Percentiles rank a stretch among this genome's conserved stretches.
Conservation (phyloP, 768 basidiomycete genomes). For the Crucibulum laeve region DNA sequence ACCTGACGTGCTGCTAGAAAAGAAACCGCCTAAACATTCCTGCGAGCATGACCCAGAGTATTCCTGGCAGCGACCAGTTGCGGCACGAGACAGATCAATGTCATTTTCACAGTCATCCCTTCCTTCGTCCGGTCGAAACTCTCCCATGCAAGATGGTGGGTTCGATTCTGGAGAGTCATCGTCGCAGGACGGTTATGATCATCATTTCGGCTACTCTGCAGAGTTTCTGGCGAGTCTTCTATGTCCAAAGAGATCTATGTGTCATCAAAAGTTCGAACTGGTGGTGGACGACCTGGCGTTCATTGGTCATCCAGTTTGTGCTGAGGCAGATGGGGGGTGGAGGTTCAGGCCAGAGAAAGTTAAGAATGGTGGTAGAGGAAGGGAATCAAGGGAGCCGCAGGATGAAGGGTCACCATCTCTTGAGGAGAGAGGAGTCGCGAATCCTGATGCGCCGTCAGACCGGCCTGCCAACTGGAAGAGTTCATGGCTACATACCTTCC, state of each 20-base stretch:
- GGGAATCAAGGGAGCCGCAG: conserved; percentile 50
- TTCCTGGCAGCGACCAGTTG: conserved; percentile 57
- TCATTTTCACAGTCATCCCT: conserved; percentile 44
- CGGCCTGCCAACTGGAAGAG: conserved; percentile 29
- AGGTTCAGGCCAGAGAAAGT: conserved; percentile 61
- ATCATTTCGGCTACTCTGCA: conserved; percentile 74
- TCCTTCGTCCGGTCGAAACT: conserved; percentile 45
- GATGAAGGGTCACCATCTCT: conserved; percentile 26
- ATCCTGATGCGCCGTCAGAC: conserved; percentile 24
- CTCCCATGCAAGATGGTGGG: conserved; percentile 42
- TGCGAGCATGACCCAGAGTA: conserved; percentile 43
- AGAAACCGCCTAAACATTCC: conserved; percentile 14
- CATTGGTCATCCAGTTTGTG: conserved; percentile 91
- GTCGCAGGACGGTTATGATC: conserved; percentile 51
- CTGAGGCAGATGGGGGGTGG: conserved; percentile 71
- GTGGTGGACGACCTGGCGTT: conserved; percentile 89
- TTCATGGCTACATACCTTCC: conserved; percentile 71
- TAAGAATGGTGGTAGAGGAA: conserved; percentile 47
- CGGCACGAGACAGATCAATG: conserved; percentile 42
- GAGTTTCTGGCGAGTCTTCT: conserved; percentile 80
- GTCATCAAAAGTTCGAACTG: conserved; percentile 93
- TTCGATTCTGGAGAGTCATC: conserved; percentile 30
- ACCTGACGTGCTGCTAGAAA: conserved; percentile 26
- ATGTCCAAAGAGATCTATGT: conserved; percentile 73
- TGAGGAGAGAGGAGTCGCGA: conserved; percentile 23